Conservation (phyloP, 176 grass and related monocot genomes). For the Rhynchospora breviuscula region DNA sequence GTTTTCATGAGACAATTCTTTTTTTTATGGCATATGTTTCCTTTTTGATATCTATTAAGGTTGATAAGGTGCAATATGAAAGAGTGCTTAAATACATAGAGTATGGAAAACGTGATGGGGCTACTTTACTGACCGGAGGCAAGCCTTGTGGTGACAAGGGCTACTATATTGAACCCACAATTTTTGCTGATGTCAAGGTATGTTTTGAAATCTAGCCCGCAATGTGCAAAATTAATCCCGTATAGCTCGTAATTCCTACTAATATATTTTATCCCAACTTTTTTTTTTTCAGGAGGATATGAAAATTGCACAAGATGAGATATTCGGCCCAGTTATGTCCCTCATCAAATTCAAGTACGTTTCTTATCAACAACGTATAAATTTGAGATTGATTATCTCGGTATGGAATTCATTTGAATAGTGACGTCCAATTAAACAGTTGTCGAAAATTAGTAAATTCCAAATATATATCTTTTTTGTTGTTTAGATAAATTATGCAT, state of each 20-base stretch:
- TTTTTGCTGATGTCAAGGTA: slow-evolving; percentile 86
- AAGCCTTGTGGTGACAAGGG: slow-evolving; percentile 56
- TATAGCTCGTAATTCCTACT: not conserved
- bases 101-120: slow-evolving; percentile 51
- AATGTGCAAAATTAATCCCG: not conserved
- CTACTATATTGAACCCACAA: slow-evolving; percentile 83
- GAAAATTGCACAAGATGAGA: slow-evolving; percentile 38
- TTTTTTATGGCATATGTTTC: not conserved
- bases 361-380: not conserved
- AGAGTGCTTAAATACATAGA: slow-evolving; percentile 81
- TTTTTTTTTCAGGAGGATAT: slow-evolving; percentile 30
- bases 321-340: slow-evolving; percentile 39
- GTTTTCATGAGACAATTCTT: not conserved
- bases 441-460: no score
- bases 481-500: no score
- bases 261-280: not conserved
- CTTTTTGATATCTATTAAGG: slow-evolving; percentile 29
- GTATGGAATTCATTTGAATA: no score
- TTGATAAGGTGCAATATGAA: slow-evolving; percentile 73
- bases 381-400: no score
- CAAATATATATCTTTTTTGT: no score
- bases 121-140: slow-evolving; percentile 73
- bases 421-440: no score
- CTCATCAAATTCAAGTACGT: slow-evolving; percentile 23
- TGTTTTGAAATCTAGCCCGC: not conserved